phyloP scores from a whole-genome alignment of 2,329 filamentous ascomycete genomes.

The Cladosporium phlei region DNA sequence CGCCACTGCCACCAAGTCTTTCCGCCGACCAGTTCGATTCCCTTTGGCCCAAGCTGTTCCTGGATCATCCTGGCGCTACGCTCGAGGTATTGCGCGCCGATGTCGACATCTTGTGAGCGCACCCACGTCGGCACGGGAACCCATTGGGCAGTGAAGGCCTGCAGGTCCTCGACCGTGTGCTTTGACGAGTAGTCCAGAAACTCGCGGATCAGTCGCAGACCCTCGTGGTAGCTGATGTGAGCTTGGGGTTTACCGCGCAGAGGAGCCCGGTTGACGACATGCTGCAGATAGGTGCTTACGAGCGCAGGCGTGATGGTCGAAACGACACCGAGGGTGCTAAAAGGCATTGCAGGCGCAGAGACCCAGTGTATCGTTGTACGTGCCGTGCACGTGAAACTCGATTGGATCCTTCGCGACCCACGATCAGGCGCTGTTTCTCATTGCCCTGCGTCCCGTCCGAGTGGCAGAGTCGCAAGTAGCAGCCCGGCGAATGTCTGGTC shows the following conservation, averaged over 20 bases:
- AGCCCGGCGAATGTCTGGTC: no score
- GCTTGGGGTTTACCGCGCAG: constrained; percentile 76
- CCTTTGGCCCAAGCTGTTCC: constrained; percentile 71
- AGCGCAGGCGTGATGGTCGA: constrained; percentile 84
- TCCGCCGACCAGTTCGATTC: constrained; percentile 72
- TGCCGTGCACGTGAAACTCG: constrained; percentile 7
- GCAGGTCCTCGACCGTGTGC: constrained; percentile 88
- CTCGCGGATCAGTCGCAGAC: constrained; percentile 76
- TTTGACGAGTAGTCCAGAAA: constrained; percentile 82
- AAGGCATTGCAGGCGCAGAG: constrained; percentile 44
- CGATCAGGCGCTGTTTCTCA: constrained; percentile 7
- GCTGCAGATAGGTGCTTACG: constrained; percentile 77
- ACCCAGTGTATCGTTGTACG: neutral
- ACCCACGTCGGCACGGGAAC: constrained; percentile 89
- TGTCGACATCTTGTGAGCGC: constrained; percentile 63
- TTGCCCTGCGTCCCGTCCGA: constrained; percentile 1
- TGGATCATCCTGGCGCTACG: constrained; percentile 64
- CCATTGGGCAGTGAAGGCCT: constrained; percentile 86
- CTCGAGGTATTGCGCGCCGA: constrained; percentile 60
- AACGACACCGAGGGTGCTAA: constrained; percentile 77
- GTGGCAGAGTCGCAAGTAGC: constrained; percentile 53
- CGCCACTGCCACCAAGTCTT: constrained; percentile 88
- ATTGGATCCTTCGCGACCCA: constrained; percentile 1
- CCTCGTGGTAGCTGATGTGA: constrained; percentile 91
- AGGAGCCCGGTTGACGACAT: constrained; percentile 80